Evolutionary conservation across 306 rosid species (phyloP), one percentile per base, ranked within the genome.

Genomic region (Lupinus albus): DNA sequence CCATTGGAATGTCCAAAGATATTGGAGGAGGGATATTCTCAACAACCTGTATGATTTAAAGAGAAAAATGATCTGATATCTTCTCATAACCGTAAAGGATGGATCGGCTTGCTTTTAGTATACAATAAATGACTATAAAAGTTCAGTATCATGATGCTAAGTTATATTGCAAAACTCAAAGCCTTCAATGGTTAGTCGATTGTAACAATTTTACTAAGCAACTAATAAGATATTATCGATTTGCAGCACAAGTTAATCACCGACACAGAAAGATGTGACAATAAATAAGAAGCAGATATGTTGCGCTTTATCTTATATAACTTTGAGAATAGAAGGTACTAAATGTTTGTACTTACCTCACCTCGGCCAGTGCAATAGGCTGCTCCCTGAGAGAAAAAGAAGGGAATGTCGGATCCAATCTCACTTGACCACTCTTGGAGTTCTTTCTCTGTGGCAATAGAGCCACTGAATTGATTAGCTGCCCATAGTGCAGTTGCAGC

Each of bases 401-500:
- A 93, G 54, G 98, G 98, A 78, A 93, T 42, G 79, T 93, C 98
- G 21, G 98, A 93, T 62, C 98, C 98, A 73, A 93, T 93, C 84
- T 93, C 98, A 79, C 96, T 62, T 17, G 98, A 93, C 98, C 98
- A 93, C 74, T 89, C 94, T 76, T 93, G 95, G 73, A 93, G 91
- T 54, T 93, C 97, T 81, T 88, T 80, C 78, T 89, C 97, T 15
- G 94, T 75, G 56, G 91, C 97, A 82, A 72, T 77, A 71, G 86
- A 75, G 35, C 89, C 88, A 76, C 71, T 89, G 62, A 93, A 93
- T 70, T 93, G 96, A 78, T 93, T 93, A 49, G 97, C 97, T 8
- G 98, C 98, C 98, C 98, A 93, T 47, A 93, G 72, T 4, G 98
- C 97, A 67, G 97, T 93, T 52, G 98, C 98, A 68, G 98, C 98